Conservation (phyloP, 148 eudicot species). For the Arbutus unedo region DNA sequence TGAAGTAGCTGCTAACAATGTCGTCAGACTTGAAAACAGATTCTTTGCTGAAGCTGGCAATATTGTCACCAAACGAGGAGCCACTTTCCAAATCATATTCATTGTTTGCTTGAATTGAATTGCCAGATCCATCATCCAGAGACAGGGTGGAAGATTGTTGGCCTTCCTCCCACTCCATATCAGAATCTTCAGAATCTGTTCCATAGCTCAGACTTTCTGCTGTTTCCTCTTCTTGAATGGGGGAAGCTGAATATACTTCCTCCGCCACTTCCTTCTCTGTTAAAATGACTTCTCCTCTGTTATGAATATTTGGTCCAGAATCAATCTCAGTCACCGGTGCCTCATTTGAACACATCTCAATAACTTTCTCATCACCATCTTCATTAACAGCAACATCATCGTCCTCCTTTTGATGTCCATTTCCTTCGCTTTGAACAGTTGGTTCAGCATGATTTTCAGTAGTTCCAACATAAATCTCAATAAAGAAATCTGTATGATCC, state of each 20-base stretch:
- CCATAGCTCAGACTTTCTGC: slow-evolving; percentile 24
- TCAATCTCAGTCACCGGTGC: slow-evolving; percentile 15
- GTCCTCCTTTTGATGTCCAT: background rate
- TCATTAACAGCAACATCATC: background rate
- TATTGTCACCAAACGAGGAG: slow-evolving; percentile 2
- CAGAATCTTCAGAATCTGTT: slow-evolving; percentile 35
- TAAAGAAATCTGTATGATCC: slow-evolving; percentile 37
- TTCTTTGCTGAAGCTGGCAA: slow-evolving; percentile 18
- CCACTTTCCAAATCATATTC: slow-evolving; percentile 17
- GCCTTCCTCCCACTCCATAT: slow-evolving; percentile 71
- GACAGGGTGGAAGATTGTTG: slow-evolving; percentile 13
- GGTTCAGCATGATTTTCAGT: slow-evolving; percentile 11
- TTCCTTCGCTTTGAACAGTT: background rate
- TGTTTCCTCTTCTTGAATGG: slow-evolving; percentile 20
- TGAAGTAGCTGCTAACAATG: slow-evolving; percentile 13
- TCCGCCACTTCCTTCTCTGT: slow-evolving; percentile 15
- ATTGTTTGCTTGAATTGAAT: slow-evolving; percentile 16
- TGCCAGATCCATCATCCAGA: slow-evolving; percentile 15
- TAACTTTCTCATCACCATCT: slow-evolving; percentile 10
- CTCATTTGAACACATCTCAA: slow-evolving; percentile 26
- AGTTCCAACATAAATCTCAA: slow-evolving; percentile 40
- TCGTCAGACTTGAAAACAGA: slow-evolving; percentile 22
- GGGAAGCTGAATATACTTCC: slow-evolving; percentile 8
- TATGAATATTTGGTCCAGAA: slow-evolving; percentile 18
- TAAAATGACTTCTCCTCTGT: slow-evolving; percentile 15